Evolutionary conservation across 306 rosid genomes (phyloP), one percentile per base, ranked within the genome.

Genomic region (Fragaria iinumae): DNA sequence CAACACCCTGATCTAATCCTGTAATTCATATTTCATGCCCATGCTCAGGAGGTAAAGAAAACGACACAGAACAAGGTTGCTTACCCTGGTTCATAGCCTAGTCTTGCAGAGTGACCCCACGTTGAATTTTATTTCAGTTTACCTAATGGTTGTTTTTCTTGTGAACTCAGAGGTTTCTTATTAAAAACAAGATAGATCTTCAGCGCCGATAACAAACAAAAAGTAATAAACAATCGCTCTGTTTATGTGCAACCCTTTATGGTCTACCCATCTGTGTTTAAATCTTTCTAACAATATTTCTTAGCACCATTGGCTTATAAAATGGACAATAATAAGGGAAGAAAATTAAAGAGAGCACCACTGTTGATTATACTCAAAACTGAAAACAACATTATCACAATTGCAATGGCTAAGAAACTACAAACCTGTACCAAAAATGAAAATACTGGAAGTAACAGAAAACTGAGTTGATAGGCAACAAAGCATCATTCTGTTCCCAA

Each of bases 21-120:
- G 34, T 45, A 25, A 27, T 32, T 32, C 36, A 32, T 23, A 47
- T 57, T 48, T 16, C 57, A 25, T 36, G 69, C 21, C 12, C 59
- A 14, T 2, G 21, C 41, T 45, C 73, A 43, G 73, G 57, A 69
- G 55, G 23, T 45, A 47, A 23, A 16, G 14, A 47, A 1, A 1
- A 25, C 9, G 59, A 47, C 17, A 53, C 14, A 36, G 23, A 14
- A 47, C 57, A 47, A 5, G n/a, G 56, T 69, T 10, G 56, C 56
- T 23, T 7, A 13, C 73, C 39, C n/a, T 69, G 50, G 38, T 69
- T 69, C 29, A 44, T 17, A 23, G 8, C 39, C 66, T 38, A 60
- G 5, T 69, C 73, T 68, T 68, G 16, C 72, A 12, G n/a, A 21
- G 72, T 68, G 38, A 68, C 9, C 53, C 21, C 73, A 44, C 3